phyloP scores from a whole-genome alignment of 2,329 filamentous ascomycete genomes.

The Epichloe sibirici region DNA sequence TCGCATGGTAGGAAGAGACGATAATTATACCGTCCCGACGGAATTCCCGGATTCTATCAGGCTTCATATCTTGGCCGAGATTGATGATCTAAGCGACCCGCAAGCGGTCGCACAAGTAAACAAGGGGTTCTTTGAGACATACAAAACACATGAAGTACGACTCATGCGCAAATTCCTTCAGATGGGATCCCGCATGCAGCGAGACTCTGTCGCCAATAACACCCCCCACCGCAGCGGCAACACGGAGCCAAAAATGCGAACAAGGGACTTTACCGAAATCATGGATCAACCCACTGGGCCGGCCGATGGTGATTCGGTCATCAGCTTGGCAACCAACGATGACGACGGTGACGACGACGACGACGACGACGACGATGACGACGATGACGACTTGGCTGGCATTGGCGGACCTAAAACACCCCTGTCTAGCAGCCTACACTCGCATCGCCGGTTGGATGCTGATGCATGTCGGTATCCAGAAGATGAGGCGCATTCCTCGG shows the following conservation, averaged over 20 bases:
- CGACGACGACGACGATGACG: slow-evolving; percentile 16
- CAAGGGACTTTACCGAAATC: slow-evolving; percentile 18
- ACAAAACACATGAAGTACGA: slow-evolving; percentile 30
- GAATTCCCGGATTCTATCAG: slow-evolving; percentile 26
- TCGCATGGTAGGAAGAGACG: slow-evolving; percentile 19
- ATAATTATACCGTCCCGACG: slow-evolving; percentile 19
- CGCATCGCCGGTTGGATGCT: background rate
- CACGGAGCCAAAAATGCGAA: slow-evolving; percentile 23
- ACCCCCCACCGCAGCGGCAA: slow-evolving; percentile 9
- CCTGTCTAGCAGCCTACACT: background rate
- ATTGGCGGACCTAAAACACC: background rate
- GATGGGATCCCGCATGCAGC: slow-evolving; percentile 11
- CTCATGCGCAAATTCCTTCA: slow-evolving; percentile 26
- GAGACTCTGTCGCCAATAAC: background rate
- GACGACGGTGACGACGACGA: slow-evolving; percentile 16
- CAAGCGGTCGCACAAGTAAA: slow-evolving; percentile 29
- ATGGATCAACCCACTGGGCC: slow-evolving; percentile 11
- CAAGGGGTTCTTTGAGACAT: slow-evolving; percentile 31
- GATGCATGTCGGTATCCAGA: background rate
- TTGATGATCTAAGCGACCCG: slow-evolving; percentile 30
- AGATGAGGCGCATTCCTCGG: slow-evolving; percentile 1
- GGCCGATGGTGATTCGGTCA: background rate
- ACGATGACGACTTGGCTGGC: slow-evolving; percentile 12
- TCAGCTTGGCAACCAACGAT: background rate
- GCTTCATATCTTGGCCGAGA: slow-evolving; percentile 26